A percentile compares a stretch with the other conserved stretches of the same genome.
Conservation (phyloP, 306 rosid species). For the Vicia faba region DNA sequence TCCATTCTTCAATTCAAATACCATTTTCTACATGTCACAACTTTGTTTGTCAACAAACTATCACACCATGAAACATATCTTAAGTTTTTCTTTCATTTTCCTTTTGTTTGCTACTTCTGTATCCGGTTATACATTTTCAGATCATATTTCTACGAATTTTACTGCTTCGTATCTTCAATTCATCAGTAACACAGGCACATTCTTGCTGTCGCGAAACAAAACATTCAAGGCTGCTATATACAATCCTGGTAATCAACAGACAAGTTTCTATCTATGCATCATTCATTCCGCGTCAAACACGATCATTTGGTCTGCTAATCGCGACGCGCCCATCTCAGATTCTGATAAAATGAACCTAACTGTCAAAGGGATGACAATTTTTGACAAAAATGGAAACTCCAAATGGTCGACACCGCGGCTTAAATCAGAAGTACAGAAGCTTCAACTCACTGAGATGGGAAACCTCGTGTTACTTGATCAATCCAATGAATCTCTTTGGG, state of each 20-base stretch:
- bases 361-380: constrained; percentile 50
- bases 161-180: constrained; percentile 55
- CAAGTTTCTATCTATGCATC: constrained; percentile 68
- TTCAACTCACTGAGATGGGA: constrained; percentile 69
- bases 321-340: constrained; percentile 55
- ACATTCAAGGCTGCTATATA: constrained; percentile 65
- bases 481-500: constrained; percentile 80
- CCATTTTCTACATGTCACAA: background rate
- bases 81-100: constrained; percentile 39
- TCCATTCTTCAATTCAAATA: constrained; percentile 9
- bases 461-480: constrained; percentile 71
- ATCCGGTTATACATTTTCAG: constrained; percentile 48
- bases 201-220: constrained; percentile 62
- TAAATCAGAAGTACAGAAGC: constrained; percentile 47
- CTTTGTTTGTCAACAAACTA: constrained; percentile 39
- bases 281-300: constrained; percentile 67
- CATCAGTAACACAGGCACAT: constrained; percentile 58
- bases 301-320: constrained; percentile 84
- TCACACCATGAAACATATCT: constrained; percentile 61
- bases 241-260: constrained; percentile 53
- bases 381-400: constrained; percentile 42
- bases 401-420: constrained; percentile 80
- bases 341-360: constrained; percentile 62
- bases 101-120: constrained; percentile 41
- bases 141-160: constrained; percentile 57